A percentile compares a stretch with the other conserved stretches of the same genome.
These are phyloP conservation scores for Aspergillus felis DNA, from an alignment of 2,329 filamentous ascomycete species.

Conservation along the genomic window DNA sequence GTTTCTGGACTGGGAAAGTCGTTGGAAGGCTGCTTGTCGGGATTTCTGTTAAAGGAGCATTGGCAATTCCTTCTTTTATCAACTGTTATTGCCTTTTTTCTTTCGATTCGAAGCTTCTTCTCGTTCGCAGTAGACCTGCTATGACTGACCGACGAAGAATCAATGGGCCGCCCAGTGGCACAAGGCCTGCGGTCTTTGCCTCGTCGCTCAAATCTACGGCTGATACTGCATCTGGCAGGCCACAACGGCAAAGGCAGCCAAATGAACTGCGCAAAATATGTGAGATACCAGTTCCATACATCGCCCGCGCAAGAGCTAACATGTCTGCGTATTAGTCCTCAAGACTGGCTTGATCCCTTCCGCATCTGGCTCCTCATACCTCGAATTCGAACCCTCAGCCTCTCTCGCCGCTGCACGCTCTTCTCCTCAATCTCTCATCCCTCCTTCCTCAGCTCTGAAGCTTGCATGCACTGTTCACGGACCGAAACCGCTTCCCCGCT, in stretches of 20 bases:
- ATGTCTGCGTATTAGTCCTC: slow-evolving; percentile 56
- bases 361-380: slow-evolving; percentile 82
- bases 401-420: slow-evolving; percentile 41
- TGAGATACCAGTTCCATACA: slow-evolving; percentile 48
- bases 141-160: slow-evolving; percentile 86
- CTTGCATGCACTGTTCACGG: slow-evolving; percentile 91
- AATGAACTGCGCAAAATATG: slow-evolving; percentile 82
- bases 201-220: slow-evolving; percentile 40
- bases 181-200: slow-evolving; percentile 68
- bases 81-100: slow-evolving; percentile 2
- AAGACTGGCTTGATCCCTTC: slow-evolving; percentile 91
- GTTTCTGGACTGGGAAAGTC: slow-evolving; percentile 22
- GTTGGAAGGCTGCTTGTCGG: background rate
- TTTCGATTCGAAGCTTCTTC: background rate
- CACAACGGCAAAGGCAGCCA: slow-evolving; percentile 57
- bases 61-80: background rate
- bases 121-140: slow-evolving; percentile 18
- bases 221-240: slow-evolving; percentile 46
- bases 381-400: slow-evolving; percentile 49
- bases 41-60: background rate
- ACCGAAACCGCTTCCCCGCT: slow-evolving; percentile 82
- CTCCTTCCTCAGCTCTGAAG: slow-evolving; percentile 68
- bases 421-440: slow-evolving; percentile 46
- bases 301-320: slow-evolving; percentile 10
- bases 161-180: slow-evolving; percentile 79